These are phyloP conservation scores for Exophiala sideris DNA, from an alignment of 2,329 filamentous ascomycete genomes.

Conservation along the genomic window DNA sequence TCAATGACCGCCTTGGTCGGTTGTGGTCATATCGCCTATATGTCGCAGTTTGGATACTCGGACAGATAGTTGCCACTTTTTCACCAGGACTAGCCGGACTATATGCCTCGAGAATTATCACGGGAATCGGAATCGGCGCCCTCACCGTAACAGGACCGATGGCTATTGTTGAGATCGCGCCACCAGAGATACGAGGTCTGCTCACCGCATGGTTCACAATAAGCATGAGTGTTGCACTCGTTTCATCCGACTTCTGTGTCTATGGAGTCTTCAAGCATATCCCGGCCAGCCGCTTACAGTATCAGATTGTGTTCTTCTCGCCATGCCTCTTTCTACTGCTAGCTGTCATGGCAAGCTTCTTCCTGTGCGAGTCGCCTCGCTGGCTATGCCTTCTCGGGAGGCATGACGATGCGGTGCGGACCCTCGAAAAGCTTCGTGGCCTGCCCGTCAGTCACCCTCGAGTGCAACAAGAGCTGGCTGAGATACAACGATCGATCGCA, in stretches of 20 bases:
- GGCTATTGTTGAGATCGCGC: slow-evolving; percentile 41
- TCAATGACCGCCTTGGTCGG: slow-evolving; percentile 42
- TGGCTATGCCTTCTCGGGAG: slow-evolving; percentile 34
- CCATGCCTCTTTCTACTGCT: slow-evolving; percentile 33
- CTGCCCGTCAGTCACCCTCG: slow-evolving; percentile 32
- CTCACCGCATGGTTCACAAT: slow-evolving; percentile 39
- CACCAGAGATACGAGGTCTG: slow-evolving; percentile 40
- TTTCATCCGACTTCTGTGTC: slow-evolving; percentile 35
- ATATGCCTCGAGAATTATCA: slow-evolving; percentile 38
- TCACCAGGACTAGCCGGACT: slow-evolving; percentile 29
- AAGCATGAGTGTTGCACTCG: slow-evolving; percentile 36
- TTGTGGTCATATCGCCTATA: slow-evolving; percentile 42
- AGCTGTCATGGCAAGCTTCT: slow-evolving; percentile 32
- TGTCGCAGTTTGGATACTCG: slow-evolving; percentile 29
- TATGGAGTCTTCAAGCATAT: slow-evolving; percentile 36
- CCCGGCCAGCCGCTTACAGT: slow-evolving; percentile 32
- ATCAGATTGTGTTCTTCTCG: slow-evolving; percentile 35
- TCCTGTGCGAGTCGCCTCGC: slow-evolving; percentile 34
- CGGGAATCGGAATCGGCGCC: slow-evolving; percentile 39
- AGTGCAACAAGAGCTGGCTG: slow-evolving; percentile 29
- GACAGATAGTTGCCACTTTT: slow-evolving; percentile 27
- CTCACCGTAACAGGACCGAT: slow-evolving; percentile 40
- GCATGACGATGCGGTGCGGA: slow-evolving; percentile 31
- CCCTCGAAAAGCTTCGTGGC: slow-evolving; percentile 32
- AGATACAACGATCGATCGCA: slow-evolving; percentile 32